Conservation (phyloP, 2,329 filamentous ascomycete genomes). For the Colletotrichum australisinense region DNA sequence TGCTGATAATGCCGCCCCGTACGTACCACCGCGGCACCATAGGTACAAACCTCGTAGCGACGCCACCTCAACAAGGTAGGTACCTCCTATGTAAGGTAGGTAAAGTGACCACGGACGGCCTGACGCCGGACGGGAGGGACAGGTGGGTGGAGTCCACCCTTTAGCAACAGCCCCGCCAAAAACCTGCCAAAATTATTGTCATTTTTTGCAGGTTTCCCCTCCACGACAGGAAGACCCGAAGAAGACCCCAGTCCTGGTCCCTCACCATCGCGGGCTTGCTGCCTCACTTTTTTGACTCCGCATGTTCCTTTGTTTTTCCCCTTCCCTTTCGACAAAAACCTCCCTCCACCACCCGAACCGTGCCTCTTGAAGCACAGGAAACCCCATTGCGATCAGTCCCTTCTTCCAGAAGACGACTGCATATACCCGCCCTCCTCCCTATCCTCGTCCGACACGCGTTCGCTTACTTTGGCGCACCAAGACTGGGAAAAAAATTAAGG, state of each 20-base stretch:
- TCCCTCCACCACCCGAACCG: neutral
- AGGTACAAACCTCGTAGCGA: too few relatives aligned
- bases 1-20: neutral
- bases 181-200: slow-evolving; percentile 33
- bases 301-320: slow-evolving; percentile 27
- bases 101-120: too few relatives aligned
- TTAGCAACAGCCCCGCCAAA: slow-evolving; percentile 32
- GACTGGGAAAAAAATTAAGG: neutral
- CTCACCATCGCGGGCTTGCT: slow-evolving; percentile 32
- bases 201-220: slow-evolving; percentile 33
- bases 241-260: slow-evolving; percentile 6
- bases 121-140: neutral
- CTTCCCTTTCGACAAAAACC: neutral
- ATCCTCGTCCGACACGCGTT: slow-evolving; percentile 16
- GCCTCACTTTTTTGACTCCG: slow-evolving; percentile 29
- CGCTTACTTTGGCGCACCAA: slow-evolving; percentile 28
- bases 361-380: slow-evolving; percentile 9
- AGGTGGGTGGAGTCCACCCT: neutral
- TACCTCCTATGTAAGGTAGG: too few relatives aligned
- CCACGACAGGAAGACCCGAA: slow-evolving; percentile 16
- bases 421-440: slow-evolving; percentile 16
- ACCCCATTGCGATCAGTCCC: slow-evolving; percentile 12
- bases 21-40: neutral
- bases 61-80: too few relatives aligned
- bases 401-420: slow-evolving; percentile 16